A percentile compares a stretch with the other conserved stretches of the same genome.
Conservation (phyloP, 331 rosid species). For the Quercus phellos region DNA sequence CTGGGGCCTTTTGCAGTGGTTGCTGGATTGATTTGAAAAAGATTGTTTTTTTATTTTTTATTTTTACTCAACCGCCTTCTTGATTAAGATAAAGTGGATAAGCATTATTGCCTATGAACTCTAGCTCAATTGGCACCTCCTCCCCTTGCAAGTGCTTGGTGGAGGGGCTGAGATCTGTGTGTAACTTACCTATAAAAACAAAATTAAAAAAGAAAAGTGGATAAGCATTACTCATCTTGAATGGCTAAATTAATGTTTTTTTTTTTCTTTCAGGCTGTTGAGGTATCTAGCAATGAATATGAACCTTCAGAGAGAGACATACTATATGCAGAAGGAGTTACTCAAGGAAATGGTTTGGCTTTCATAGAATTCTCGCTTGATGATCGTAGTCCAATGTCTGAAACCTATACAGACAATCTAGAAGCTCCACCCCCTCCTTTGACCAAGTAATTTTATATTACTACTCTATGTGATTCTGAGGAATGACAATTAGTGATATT, state of each 20-base stretch:
- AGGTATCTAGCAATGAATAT: constrained; percentile 92
- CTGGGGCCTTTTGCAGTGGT: neutral
- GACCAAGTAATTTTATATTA: constrained; percentile 52
- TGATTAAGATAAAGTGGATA: neutral
- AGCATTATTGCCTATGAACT: neutral
- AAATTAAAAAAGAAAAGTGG: neutral
- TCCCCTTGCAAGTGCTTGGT: no score
- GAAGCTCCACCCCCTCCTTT: constrained; percentile 74
- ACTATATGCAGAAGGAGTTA: constrained; percentile 93
- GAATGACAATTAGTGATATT: neutral
- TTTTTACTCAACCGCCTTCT: neutral
- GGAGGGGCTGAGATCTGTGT: no score
- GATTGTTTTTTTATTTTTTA: neutral
- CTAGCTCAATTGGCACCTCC: no score
- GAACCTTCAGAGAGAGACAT: constrained; percentile 95
- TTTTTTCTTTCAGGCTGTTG: constrained; percentile 71
- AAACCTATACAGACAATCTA: constrained; percentile 65
- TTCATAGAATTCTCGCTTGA: constrained; percentile 93
- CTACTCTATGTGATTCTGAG: neutral
- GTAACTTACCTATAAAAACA: no score
- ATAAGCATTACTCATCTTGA: neutral
- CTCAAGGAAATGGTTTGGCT: constrained; percentile 96
- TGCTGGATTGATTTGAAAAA: neutral
- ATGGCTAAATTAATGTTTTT: neutral
- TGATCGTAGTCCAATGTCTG: constrained; percentile 82